Base-by-base conservation (phyloP, 345 rosid genomes). In the Euphorbia tirucalli region DNA sequence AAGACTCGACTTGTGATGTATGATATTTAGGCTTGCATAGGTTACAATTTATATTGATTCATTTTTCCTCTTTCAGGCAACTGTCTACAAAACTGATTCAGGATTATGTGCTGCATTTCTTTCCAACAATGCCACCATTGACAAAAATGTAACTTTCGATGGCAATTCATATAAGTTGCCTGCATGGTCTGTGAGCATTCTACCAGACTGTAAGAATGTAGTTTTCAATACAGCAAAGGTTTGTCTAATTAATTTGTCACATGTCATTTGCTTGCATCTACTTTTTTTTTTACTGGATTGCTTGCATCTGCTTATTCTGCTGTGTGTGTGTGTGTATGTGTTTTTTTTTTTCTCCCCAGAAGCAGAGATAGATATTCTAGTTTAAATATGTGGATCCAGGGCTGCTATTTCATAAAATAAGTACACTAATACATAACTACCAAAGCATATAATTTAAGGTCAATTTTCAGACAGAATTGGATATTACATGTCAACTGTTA, bases 181-280 rank as follows among this genome's bases (percentile, higher is more conserved):
- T 56, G 92, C 89, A 7, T 94, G 98, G 98, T 92, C 98, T 11
- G 98, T 94, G 67, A 94, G 97, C 88, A 90, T 94, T 83, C 84
- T 94, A 62, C 98, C 98, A n/a, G 96, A 94, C 82, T 92, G 98
- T 91, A 90, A 89, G 73, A 94, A 81, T 56, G 97, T 89, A 7
- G 98, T 73, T 54, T 77, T 94, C 52, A 94, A 94, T 73, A 92
- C 97, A 10, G 97, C 98, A 58, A 92, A 94, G 98, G 98, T 94
- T 41, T 63, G 85, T 72, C 74, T 71, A 44, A 1, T 71, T 66
- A 58, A 21, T 70, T 61, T 44, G 5, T n/a, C 32, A 41, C 59
- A 28, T 27, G 14, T 41, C 30, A 31, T 21, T 59, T 31, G 3
- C 9, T 63, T 52, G 1, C 52, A 52, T 70, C n/a, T 35, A 35